Percentiles rank a stretch among this genome's conserved stretches.
These are phyloP conservation scores for Polychaeton citri DNA, from an alignment of 2,329 filamentous ascomycete species.

Conservation along the genomic window DNA sequence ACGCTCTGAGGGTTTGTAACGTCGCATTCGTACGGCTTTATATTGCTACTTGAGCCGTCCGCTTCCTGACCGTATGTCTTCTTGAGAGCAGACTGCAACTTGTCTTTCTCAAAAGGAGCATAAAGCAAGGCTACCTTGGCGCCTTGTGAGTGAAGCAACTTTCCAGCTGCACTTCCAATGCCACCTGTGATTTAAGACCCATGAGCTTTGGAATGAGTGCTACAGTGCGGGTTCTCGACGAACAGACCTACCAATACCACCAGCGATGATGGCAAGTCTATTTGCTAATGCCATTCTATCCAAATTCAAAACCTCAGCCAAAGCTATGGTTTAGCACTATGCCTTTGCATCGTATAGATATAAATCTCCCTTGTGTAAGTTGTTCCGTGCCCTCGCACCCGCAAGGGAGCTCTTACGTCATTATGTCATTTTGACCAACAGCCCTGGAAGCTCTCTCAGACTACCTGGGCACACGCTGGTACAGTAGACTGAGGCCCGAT, in stretches of 20 bases:
- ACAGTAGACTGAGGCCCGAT: no score
- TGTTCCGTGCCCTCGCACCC: no score
- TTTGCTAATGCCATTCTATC: conserved; percentile 24
- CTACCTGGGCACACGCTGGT: no score
- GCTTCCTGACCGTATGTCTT: conserved; percentile 5
- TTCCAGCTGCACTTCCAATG: conserved; percentile 30
- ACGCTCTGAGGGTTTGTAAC: conserved; percentile 20
- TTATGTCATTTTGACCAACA: no score
- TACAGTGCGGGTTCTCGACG: background rate
- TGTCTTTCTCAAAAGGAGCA: conserved; percentile 31
- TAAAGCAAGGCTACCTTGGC: conserved; percentile 33
- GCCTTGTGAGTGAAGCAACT: conserved; percentile 27
- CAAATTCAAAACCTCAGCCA: no score
- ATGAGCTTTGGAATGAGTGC: no score
- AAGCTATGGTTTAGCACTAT: no score
- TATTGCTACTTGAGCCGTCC: conserved; percentile 5
- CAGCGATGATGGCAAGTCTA: conserved; percentile 30
- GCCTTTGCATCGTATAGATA: no score
- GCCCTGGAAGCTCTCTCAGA: no score
- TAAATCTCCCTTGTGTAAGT: no score
- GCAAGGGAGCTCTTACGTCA: no score
- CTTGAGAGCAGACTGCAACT: conserved; percentile 24
- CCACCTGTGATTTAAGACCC: conserved; percentile 22
- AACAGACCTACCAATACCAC: conserved; percentile 26
- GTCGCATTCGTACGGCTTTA: conserved; percentile 22